Conservation (phyloP, 768 basidiomycete genomes). For the Podaxis sp. region DNA sequence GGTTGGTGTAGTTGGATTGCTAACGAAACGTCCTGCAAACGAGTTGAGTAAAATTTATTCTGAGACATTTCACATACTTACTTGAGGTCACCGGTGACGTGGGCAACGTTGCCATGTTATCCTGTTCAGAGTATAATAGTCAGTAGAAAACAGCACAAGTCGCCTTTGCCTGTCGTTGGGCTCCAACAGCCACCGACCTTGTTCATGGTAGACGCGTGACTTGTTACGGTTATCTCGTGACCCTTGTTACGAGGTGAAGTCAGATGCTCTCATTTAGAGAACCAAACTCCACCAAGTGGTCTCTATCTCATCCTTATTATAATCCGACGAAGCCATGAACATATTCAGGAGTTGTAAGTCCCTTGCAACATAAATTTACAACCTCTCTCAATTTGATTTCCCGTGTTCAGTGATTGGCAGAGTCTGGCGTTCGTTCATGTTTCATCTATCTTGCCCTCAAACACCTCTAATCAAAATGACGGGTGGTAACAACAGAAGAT, state of each 20-base stretch:
- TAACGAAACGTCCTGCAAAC: not conserved
- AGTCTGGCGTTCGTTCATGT: slow-evolving; percentile 83
- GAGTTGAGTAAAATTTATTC: not conserved
- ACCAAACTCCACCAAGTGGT: slow-evolving; percentile 17
- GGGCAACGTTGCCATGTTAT: not conserved
- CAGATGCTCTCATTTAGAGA: slow-evolving; percentile 16
- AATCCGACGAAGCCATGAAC: slow-evolving; percentile 54
- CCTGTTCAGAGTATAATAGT: not conserved
- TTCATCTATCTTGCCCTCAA: slow-evolving; percentile 12
- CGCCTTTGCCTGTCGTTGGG: not conserved
- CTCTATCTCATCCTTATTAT: slow-evolving; percentile 1
- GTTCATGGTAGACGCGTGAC: slow-evolving; percentile 3
- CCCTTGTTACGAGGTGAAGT: slow-evolving; percentile 38
- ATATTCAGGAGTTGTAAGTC: slow-evolving; percentile 79
- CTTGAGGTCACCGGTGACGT: not conserved
- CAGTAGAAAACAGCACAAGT: not conserved
- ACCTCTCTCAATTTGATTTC: not conserved
- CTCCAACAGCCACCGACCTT: not conserved
- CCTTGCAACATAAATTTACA: not conserved
- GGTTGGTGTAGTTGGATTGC: slow-evolving; percentile 6
- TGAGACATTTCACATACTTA: not conserved
- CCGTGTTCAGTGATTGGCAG: slow-evolving; percentile 70
- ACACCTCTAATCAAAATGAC: slow-evolving; percentile 17
- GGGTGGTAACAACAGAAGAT: slow-evolving; percentile 62
- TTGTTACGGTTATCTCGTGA: slow-evolving; percentile 28